Conservation (phyloP, 2,329 filamentous ascomycete genomes). For the Chalaropsis ovoidea region DNA sequence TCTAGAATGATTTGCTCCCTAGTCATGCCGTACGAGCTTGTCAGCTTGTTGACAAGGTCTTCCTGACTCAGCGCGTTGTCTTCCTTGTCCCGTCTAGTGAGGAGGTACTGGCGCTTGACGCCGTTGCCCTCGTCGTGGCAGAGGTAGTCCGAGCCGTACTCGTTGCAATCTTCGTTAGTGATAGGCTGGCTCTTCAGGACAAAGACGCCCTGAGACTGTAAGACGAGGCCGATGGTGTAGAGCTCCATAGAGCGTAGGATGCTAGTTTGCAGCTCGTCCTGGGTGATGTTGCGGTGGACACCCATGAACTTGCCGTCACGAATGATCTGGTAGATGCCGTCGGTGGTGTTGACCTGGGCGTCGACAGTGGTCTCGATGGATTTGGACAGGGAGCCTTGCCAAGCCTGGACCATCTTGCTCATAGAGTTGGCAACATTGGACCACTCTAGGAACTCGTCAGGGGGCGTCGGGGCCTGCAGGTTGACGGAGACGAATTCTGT, state of each 20-base stretch:
- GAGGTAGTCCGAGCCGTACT: background rate
- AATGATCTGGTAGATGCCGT: slow-evolving; percentile 20
- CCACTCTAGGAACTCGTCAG: slow-evolving; percentile 20
- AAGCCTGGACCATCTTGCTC: slow-evolving; percentile 20
- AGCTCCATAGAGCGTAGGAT: slow-evolving; percentile 17
- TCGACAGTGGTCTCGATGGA: slow-evolving; percentile 21
- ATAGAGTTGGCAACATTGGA: slow-evolving; percentile 17
- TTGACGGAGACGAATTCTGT: slow-evolving; percentile 12
- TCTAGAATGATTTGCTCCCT: slow-evolving; percentile 11
- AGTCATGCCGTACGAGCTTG: slow-evolving; percentile 21
- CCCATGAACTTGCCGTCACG: slow-evolving; percentile 25
- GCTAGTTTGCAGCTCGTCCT: slow-evolving; percentile 23
- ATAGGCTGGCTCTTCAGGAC: background rate
- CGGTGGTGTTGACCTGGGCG: slow-evolving; percentile 20
- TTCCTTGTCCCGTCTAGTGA: slow-evolving; percentile 16
- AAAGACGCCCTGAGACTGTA: slow-evolving; percentile 21
- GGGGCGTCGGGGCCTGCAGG: slow-evolving; percentile 12
- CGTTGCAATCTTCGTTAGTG: background rate
- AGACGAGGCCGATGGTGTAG: slow-evolving; percentile 20
- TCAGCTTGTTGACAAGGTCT: slow-evolving; percentile 17
- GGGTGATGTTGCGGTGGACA: slow-evolving; percentile 23
- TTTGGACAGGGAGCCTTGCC: slow-evolving; percentile 16
- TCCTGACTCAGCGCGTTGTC: background rate
- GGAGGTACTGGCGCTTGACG: background rate
- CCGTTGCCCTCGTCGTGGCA: slow-evolving; percentile 13